Base-by-base conservation (phyloP, 176 grass and related monocot species). In the Ensete ventricosum region DNA sequence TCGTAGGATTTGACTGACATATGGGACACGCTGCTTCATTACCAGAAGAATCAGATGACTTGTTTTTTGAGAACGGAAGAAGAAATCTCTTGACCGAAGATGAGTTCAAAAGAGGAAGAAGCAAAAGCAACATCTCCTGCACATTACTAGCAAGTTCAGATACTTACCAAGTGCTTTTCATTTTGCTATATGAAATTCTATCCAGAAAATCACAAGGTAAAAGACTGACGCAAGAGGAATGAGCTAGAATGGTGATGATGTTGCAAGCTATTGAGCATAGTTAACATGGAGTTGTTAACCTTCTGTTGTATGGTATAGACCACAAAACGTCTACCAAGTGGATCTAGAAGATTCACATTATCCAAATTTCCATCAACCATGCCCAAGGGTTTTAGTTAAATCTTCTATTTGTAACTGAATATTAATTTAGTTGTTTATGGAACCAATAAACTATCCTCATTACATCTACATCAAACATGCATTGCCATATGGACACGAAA, bases 81-180 rank as follows among this genome's bases (percentile, higher is more conserved):
- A 96, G 90, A 3, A 93, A 85, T 89, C 88, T 93, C 78, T 85
- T 98, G 29, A 87, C 80, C 14, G 88, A 98, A n/a, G 84, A 84
- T 55, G 94, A 98, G 52, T 98, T 98, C 67, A 98, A 82, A 20
- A 93, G 88, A 49, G 94, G 94, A 27, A 98, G 94, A 89, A 98
- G 94, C 67, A 98, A 78, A 87, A 98, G 94, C 75, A 98, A 81
- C 94, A 98, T 98, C 90, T 98, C 94, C 94, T 98, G 90, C 75
- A 83, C n/a, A 87, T 25, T 65, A 3, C 22, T 10, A 62, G 48
- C 11, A 64, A 64, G 25, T 55, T 74, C 52, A 54, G 10, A 65
- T 19, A 23, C 17, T 52, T 1, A 16, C 10, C 29, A 77, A 27
- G 57, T 51, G 17, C 7, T 13, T 10, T 49, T 62, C 29, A 24